Evolutionary conservation across 352 stramenopile species (phyloP), one percentile per base, ranked within the genome.

Genomic region (Discostella stelligera): DNA sequence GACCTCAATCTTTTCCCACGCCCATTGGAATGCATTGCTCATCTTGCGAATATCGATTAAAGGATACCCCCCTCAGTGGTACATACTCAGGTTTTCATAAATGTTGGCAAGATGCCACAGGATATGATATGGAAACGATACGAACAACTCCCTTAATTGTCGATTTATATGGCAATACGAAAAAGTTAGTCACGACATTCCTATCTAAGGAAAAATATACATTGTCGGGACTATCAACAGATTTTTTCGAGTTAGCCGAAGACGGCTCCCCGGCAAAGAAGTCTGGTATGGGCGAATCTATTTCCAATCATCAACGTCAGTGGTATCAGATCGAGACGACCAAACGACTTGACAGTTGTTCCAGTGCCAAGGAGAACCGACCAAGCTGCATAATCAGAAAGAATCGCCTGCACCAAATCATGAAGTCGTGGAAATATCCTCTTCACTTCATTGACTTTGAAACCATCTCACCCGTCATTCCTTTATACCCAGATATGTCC

Each of bases 371-470:
- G 32, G 9, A 3, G 32, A 9, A 41, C 32, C 53, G 53, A 2
- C 49, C 66, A 50, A 53, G 64, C 48, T 79, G 68, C 49, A 69
- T 83, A 10, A 58, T 87, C n/a, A 71, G 71, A 64, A 69, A 50
- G 41, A 58, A 79, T 21, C 32, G 60, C 39, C 50, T 87, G 10
- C n/a, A 63, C 30, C 30, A 58, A 27, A 68, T 68, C 59, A 82
- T 84, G 62, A 16, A 77, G 9, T 27, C 30, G 25, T 87, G 75
- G 80, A 25, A 70, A 48, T 87, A 82, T 75, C 80, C 80, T 62
- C 67, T 72, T 18, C 80, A 87, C 72, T 84, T 87, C 60, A 79
- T 87, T 13, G 80, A 87, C 41, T 87, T 87, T 62, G 80, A 87
- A 65, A 87, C 75, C 13, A 46, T 68, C 27, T 50, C 61, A 23